These are phyloP conservation scores for Butyriboletus loyo DNA, from an alignment of 768 basidiomycete genomes.

Conservation along the genomic window DNA sequence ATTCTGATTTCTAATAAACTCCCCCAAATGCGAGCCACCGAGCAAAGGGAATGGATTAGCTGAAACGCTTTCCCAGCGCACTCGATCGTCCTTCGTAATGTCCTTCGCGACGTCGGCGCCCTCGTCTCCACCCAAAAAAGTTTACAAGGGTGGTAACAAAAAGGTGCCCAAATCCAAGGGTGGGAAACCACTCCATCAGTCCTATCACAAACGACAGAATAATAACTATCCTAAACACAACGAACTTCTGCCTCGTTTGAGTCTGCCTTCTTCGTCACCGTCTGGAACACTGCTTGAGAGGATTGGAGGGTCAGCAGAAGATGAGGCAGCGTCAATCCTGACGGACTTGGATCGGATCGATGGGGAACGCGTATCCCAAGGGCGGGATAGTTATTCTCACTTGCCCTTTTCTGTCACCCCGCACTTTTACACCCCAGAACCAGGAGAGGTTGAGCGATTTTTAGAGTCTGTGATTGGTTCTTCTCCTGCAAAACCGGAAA, in stretches of 20 bases:
- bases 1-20: slow-evolving; percentile 5
- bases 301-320: slow-evolving; percentile 12
- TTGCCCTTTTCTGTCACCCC: slow-evolving; percentile 4
- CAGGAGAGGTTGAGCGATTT: slow-evolving; percentile 25
- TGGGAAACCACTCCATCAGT: slow-evolving; percentile 1
- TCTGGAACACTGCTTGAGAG: slow-evolving; percentile 19
- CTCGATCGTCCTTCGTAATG: not conserved
- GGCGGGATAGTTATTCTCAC: not conserved
- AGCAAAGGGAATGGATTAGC: no score
- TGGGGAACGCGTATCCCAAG: not conserved
- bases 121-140: not conserved
- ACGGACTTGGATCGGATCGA: slow-evolving; percentile 8
- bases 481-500: not conserved
- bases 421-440: slow-evolving; percentile 18
- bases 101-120: not conserved
- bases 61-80: not conserved
- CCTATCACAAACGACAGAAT: not conserved
- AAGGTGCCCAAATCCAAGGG: slow-evolving; percentile 4
- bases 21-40: not conserved
- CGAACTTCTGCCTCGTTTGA: slow-evolving; percentile 13
- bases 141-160: slow-evolving; percentile 2
- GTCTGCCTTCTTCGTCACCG: slow-evolving; percentile 6
- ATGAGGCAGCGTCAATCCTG: not conserved
- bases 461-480: slow-evolving; percentile 23
- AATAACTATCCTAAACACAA: slow-evolving; percentile 1